Evolutionary conservation across 306 rosid genomes (phyloP).

Genomic region (Casuarina glauca): DNA sequence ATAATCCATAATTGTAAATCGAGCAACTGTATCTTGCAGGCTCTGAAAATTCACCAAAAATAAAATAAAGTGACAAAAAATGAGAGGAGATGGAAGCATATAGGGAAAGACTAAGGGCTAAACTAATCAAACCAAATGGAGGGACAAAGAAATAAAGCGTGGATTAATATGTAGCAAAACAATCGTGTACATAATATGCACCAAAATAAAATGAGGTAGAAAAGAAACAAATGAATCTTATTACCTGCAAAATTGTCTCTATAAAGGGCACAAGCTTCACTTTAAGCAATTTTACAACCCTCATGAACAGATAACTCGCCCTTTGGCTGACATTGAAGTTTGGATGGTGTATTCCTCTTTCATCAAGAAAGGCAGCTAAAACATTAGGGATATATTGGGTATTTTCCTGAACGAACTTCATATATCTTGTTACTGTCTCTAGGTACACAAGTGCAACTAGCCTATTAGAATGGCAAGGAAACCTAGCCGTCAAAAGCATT

Average conservation of each 20-base stretch:
- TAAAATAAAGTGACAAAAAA: slow-evolving; percentile 11
- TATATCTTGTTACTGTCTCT: slow-evolving; percentile 85
- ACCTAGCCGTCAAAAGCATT: slow-evolving; percentile 75
- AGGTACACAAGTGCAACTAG: slow-evolving; percentile 90
- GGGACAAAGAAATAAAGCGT: slow-evolving; percentile 7
- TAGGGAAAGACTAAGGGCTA: slow-evolving; percentile 20
- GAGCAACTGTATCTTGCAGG: slow-evolving; percentile 71
- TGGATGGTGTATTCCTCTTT: slow-evolving; percentile 92
- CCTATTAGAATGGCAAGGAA: slow-evolving; percentile 89
- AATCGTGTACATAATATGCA: background rate
- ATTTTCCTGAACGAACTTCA: slow-evolving; percentile 81
- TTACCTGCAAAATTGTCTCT: slow-evolving; percentile 90
- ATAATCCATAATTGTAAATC: slow-evolving; percentile 62
- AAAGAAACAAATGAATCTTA: slow-evolving; percentile 17
- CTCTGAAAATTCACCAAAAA: slow-evolving; percentile 48
- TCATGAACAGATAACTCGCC: slow-evolving; percentile 93
- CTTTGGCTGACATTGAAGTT: slow-evolving; percentile 79
- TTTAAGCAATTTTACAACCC: slow-evolving; percentile 85
- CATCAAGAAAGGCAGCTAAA: slow-evolving; percentile 90
- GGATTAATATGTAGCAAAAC: slow-evolving; percentile 5
- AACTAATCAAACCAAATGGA: slow-evolving; percentile 19
- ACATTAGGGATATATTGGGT: slow-evolving; percentile 76
- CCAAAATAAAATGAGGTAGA: background rate
- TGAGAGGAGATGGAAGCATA: slow-evolving; percentile 1
- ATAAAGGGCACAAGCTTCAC: slow-evolving; percentile 86